Evolutionary conservation across 768 basidiomycete species (phyloP).

Genomic region (Cystofilobasidium macerans): DNA sequence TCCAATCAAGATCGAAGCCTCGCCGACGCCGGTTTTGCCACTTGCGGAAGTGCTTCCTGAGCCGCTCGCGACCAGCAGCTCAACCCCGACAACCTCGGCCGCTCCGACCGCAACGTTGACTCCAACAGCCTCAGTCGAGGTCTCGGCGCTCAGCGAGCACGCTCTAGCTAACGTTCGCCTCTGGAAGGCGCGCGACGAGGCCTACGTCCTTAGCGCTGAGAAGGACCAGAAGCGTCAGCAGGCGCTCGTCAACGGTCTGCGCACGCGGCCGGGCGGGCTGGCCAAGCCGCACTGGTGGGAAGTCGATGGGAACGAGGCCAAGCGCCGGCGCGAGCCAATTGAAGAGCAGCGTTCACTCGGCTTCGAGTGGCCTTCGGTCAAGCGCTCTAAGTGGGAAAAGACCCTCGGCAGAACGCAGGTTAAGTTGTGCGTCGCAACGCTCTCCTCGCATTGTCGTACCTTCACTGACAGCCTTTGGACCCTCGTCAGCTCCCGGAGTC

Average conservation of each 20-base stretch:
- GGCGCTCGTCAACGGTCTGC: conserved; percentile 37
- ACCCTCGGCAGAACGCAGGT: conserved; percentile 48
- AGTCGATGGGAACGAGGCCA: conserved; percentile 43
- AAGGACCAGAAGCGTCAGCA: conserved; percentile 27
- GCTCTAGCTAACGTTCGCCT: conserved; percentile 49
- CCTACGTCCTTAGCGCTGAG: conserved; percentile 33
- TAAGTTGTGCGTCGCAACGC: conserved; percentile 53
- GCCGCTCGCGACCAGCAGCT: too few species aligned
- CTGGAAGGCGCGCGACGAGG: conserved; percentile 58
- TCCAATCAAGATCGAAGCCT: too few species aligned
- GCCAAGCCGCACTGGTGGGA: conserved; percentile 54
- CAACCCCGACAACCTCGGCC: too few species aligned
- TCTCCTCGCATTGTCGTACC: conserved; percentile 14
- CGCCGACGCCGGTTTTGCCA: background rate
- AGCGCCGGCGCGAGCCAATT: conserved; percentile 40
- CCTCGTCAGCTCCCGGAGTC: conserved; percentile 33
- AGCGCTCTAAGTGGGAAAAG: conserved; percentile 41
- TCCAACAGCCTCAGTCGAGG: conserved; percentile 13
- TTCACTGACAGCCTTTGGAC: background rate
- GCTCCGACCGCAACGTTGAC: background rate
- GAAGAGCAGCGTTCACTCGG: conserved; percentile 44
- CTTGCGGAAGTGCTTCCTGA: background rate
- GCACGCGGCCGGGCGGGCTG: conserved; percentile 41
- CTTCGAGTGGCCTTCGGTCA: conserved; percentile 47
- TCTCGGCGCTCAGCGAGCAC: conserved; percentile 45